Percentiles rank a stretch among this genome's conserved stretches.
These are phyloP conservation scores for Pterocarpus macrocarpus DNA, from an alignment of 306 rosid species.

Conservation along the genomic window DNA sequence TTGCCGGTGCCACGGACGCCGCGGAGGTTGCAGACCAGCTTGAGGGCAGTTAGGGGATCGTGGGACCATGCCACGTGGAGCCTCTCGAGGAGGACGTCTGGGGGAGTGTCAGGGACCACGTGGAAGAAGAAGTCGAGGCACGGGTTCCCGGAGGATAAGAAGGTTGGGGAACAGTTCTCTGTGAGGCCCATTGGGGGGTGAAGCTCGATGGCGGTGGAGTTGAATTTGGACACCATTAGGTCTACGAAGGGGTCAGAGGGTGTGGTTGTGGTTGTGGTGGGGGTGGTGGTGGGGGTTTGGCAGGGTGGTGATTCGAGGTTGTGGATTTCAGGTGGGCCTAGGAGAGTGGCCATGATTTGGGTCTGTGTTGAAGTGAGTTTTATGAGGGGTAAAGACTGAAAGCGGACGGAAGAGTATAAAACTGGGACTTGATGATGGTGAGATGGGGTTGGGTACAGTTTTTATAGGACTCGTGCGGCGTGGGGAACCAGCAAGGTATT, in stretches of 20 bases:
- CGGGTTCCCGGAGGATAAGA: background rate
- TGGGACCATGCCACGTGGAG: background rate
- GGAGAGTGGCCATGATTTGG: background rate
- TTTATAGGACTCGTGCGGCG: no score
- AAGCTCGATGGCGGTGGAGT: background rate
- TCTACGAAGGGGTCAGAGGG: conserved; percentile 51
- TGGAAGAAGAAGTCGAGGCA: conserved; percentile 6
- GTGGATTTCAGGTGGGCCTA: background rate
- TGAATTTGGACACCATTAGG: conserved; percentile 53
- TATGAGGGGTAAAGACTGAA: no score
- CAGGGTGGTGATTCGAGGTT: background rate
- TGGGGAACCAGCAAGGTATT: no score
- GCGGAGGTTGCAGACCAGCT: conserved; percentile 70
- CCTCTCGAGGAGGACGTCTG: background rate
- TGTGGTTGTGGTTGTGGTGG: background rate
- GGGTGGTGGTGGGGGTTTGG: background rate
- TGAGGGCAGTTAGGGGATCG: conserved; percentile 64
- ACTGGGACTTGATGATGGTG: no score
- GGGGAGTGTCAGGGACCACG: background rate
- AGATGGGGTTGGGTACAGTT: no score
- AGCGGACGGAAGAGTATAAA: no score
- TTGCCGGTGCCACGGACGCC: conserved; percentile 78
- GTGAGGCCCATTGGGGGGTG: conserved; percentile 42
- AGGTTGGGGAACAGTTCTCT: conserved; percentile 34
- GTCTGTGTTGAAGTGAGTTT: background rate